Percentiles rank a stretch among this genome's conserved stretches.
Evolutionary conservation across 306 rosid species (phyloP).

Genomic region (Cyamopsis tetragonoloba): DNA sequence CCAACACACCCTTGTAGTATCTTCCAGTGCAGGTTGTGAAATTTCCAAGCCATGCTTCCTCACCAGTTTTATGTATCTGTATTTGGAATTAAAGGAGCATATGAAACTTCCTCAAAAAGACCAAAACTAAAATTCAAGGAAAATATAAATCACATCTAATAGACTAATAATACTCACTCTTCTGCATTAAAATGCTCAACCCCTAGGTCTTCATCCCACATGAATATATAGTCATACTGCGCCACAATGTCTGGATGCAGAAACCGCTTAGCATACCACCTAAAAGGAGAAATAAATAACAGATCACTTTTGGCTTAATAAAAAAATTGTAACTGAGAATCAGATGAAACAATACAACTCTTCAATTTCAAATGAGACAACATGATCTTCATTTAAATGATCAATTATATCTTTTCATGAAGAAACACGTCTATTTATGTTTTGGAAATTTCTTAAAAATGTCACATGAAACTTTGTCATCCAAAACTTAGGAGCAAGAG

Average conservation of each 20-base stretch:
- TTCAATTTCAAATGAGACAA: too few relatives aligned
- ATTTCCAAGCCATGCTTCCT: conserved; percentile 92
- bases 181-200: conserved; percentile 84
- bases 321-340: background rate
- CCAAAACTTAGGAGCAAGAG: background rate
- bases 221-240: conserved; percentile 78
- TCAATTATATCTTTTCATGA: too few relatives aligned
- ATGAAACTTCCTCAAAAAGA: background rate
- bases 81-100: conserved; percentile 12
- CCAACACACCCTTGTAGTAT: conserved; percentile 69
- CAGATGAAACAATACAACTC: too few relatives aligned
- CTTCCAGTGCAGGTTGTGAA: conserved; percentile 96
- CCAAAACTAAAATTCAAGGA: background rate
- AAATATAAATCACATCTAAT: background rate
- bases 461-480: background rate
- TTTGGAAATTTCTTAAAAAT: too few relatives aligned
- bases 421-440: too few relatives aligned
- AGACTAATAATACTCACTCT: conserved; percentile 47
- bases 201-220: conserved; percentile 95
- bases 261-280: conserved; percentile 97
- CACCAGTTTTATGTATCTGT: conserved; percentile 70
- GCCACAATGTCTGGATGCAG: conserved; percentile 94
- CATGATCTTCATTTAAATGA: too few relatives aligned
- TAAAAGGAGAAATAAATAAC: conserved; percentile 18
- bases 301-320: background rate